phyloP scores from a whole-genome alignment of 495 filamentous ascomycete genomes.

The Neurospora sp. region DNA sequence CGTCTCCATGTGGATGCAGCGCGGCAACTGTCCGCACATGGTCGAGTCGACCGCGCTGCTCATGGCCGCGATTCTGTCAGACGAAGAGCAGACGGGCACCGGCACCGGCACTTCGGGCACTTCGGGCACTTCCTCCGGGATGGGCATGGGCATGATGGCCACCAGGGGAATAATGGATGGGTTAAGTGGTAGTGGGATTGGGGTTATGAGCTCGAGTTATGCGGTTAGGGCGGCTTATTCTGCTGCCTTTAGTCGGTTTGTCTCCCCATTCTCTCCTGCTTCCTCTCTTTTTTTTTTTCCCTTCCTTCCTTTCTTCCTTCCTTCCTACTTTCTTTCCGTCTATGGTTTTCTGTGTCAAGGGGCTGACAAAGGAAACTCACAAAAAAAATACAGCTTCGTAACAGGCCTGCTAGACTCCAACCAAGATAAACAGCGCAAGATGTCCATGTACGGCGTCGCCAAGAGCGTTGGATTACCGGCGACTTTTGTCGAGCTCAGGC shows the following conservation, averaged over 20 bases:
- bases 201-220: constrained; percentile 22
- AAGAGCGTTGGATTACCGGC: constrained; percentile 65
- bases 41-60: constrained; percentile 74
- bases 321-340: too few species aligned
- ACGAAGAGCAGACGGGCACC: constrained; percentile 39
- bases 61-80: constrained; percentile 61
- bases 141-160: constrained; percentile 40
- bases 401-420: constrained; percentile 76
- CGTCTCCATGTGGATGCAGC: constrained; percentile 48
- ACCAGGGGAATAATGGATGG: constrained; percentile 36
- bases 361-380: too few species aligned
- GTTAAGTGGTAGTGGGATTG: background rate
- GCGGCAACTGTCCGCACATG: constrained; percentile 69
- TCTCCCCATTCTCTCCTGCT: background rate
- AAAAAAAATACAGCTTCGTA: constrained; percentile 55
- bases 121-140: background rate
- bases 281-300: background rate
- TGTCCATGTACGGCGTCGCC: constrained; percentile 77
- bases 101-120: background rate
- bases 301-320: background rate
- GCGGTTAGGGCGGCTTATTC: constrained; percentile 36
- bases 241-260: constrained; percentile 39
- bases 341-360: too few species aligned
- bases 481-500: constrained; percentile 80
- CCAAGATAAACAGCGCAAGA: constrained; percentile 55